phyloP scores from a whole-genome alignment of 495 filamentous ascomycete genomes.

The Penicillium alfredii region DNA sequence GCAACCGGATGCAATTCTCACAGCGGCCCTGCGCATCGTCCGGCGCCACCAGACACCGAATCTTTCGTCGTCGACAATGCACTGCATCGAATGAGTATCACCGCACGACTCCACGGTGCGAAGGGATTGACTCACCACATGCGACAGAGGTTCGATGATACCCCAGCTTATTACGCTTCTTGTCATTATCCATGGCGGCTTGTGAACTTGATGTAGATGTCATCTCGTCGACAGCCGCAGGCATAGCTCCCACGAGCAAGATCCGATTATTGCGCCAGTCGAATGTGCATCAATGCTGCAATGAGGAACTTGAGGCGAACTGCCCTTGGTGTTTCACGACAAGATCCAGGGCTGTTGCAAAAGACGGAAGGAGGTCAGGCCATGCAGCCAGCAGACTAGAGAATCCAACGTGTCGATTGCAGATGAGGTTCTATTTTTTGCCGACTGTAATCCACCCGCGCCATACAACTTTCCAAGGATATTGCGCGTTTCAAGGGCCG shows the following conservation, averaged over 20 bases:
- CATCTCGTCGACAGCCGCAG: conserved; percentile 51
- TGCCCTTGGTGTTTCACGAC: conserved; percentile 2
- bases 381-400: conserved; percentile 22
- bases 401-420: too few relatives aligned
- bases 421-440: too few relatives aligned
- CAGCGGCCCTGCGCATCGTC: conserved; percentile 81
- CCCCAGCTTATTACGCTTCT: conserved; percentile 91
- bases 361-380: conserved; percentile 6
- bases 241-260: conserved; percentile 34
- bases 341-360: conserved; percentile 8
- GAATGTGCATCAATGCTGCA: conserved; percentile 32
- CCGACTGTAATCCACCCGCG: too few relatives aligned
- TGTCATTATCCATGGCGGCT: conserved; percentile 55
- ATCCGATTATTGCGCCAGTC: conserved; percentile 26
- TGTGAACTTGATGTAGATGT: conserved; percentile 64
- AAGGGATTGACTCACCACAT: conserved; percentile 67
- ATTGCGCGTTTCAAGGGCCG: too few relatives aligned
- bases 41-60: conserved; percentile 76
- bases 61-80: conserved; percentile 92
- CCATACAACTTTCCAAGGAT: too few relatives aligned
- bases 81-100: conserved; percentile 46
- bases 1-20: conserved; percentile 91
- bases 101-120: not conserved
- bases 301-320: conserved; percentile 14
- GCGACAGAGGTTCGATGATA: conserved; percentile 97